Base-by-base conservation (phyloP, 805 yeast genomes). In the Candida succiphila region DNA sequence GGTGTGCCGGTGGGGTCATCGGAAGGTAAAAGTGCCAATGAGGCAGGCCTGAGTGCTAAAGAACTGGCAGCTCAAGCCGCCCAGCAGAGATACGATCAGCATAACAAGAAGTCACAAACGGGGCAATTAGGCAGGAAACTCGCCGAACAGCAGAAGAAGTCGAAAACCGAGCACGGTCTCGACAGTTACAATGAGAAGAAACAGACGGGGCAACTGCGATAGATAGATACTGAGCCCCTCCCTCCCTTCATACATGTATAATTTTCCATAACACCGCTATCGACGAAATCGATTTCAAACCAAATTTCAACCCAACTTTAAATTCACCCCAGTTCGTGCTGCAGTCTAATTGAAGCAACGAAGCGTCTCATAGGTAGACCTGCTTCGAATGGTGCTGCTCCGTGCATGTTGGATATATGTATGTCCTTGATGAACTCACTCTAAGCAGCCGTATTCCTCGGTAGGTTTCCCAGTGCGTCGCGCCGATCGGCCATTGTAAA, bases 61-160 rank as follows among this genome's bases (percentile, higher is more conserved):
- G 46, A 48, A 30, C 21, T 50, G 33, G 56, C 55, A 9, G 56
- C 56, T 7, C 35, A 40, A 23, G 58, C 58, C 4, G 58, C 58
- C 6, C 42, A 47, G 25, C 39, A 41, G 10, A 36, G 57, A 30
- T 39, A 30, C 12, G 37, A 36, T 8, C 29, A 40, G 22, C 46
- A 35, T 5, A 40, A 36, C 22, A 22, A 27, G 15, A 41, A 40
- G 27, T 44, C 47, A 17, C 41, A 48, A 25, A 35, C 35, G 16
- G 58, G 58, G 8, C 41, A 41, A 18, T 33, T 52, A 25, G 53
- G 55, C 12, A 45, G 42, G 36, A 44, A 44, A 21, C 37, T 52
- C 9, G 56, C 53, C 1, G 26, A 19, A 9, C 45, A 46, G 21
- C 37, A 39, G 13, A 48, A 48, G 35, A 51, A 51, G 37, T 34